Evolutionary conservation across 805 yeast genomes (phyloP), one percentile per base, ranked within the genome.

Genomic region (Tetrapisispora iriomotensis): DNA sequence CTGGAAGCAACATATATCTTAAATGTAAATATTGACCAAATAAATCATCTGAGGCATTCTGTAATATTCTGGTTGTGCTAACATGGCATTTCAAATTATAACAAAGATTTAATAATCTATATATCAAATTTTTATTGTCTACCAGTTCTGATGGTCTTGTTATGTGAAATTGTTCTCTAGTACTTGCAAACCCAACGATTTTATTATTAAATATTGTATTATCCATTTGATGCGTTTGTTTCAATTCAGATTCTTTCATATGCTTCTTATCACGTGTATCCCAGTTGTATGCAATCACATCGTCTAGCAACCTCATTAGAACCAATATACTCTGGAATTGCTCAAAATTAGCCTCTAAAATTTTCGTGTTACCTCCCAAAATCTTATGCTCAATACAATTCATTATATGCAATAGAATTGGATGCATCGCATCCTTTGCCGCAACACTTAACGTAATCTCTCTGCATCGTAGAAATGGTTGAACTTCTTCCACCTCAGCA

Each of bases 261-360:
- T 37, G 25, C 2, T 24, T 38, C 10, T 57, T 58, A 33, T 62
- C 65, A 36, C 45, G 49, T 10, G 48, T 28, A 19, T 54, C 61
- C 71, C 71, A 67, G 37, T 53, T 54, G 17, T 50, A 46, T 39
- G 64, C 68, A 6, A 58, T 44, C n/a, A 65, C 43, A 40, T 65
- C 68, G 4, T 66, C 55, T 24, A 70, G 36, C 20, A 71, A 53
- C 38, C 66, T 53, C 8, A 68, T 42, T 3, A 70, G 34, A 1
- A 65, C 48, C n/a, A 61, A 46, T 1, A 67, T 45, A 0, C 75
- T 50, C 20, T 45, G 45, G n/a, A 43, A 37, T 4, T 50, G 34
- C 17, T 45, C 48, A n/a, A 40, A 43, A 9, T 33, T 34, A 10
- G 43, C 17, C 8, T 38, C 34, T 2, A 30, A 37, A 2, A 48